These are phyloP conservation scores for Podosphaera aphanis DNA, from an alignment of 2,329 filamentous ascomycete genomes.

Conservation along the genomic window DNA sequence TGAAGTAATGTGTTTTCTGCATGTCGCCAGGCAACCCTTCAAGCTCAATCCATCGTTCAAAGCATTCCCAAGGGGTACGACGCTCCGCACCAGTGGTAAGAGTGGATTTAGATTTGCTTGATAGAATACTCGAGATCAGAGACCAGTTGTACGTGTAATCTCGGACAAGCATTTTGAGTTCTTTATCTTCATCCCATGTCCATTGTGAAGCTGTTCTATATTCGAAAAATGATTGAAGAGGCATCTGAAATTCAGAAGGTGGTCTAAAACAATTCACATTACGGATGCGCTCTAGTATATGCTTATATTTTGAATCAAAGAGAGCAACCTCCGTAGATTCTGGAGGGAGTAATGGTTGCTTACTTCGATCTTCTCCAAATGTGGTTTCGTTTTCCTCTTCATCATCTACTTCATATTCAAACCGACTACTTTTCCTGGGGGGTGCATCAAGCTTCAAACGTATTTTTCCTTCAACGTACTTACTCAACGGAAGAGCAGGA, in stretches of 20 bases:
- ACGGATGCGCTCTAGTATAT: constrained; percentile 71
- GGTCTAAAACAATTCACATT: constrained; percentile 82
- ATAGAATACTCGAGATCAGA: constrained; percentile 62
- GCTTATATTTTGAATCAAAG: constrained; percentile 73
- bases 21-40: constrained; percentile 83
- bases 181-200: constrained; percentile 76
- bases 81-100: constrained; percentile 74
- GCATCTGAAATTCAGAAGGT: constrained; percentile 80
- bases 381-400: constrained; percentile 28
- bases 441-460: constrained; percentile 41
- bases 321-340: constrained; percentile 59
- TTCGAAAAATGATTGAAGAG: constrained; percentile 74
- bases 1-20: constrained; percentile 89
- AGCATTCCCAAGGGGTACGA: constrained; percentile 93
- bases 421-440: constrained; percentile 59
- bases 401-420: constrained; percentile 53
- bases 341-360: constrained; percentile 29
- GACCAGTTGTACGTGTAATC: constrained; percentile 98
- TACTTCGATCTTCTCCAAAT: constrained; percentile 8
- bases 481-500: constrained; percentile 63
- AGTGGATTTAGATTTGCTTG: constrained; percentile 46
- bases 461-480: constrained; percentile 64
- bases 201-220: constrained; percentile 70
- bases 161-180: constrained; percentile 60
- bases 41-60: constrained; percentile 83